Conservation (phyloP, 805 yeast species). For the Yamadazyma paraphyllophila region DNA sequence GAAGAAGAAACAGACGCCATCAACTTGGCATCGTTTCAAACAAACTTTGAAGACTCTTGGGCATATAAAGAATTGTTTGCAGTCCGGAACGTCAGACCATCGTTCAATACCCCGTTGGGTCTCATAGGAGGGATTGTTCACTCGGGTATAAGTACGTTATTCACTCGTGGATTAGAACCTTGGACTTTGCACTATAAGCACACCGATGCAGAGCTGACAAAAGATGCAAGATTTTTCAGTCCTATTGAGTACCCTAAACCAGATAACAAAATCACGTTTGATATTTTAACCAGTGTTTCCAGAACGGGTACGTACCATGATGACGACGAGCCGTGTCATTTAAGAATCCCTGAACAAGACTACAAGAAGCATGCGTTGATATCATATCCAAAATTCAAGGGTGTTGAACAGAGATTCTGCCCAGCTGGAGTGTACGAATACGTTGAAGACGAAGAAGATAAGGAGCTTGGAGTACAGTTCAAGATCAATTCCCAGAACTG, state of each 20-base stretch:
- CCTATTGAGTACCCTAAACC: conserved; percentile 94
- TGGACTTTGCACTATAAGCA: conserved; percentile 76
- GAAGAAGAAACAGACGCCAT: conserved; percentile 31
- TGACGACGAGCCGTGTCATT: conserved; percentile 89
- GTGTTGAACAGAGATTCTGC: conserved; percentile 89
- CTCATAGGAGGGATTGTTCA: conserved; percentile 76
- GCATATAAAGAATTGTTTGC: conserved; percentile 76
- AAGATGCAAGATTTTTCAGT: conserved; percentile 59
- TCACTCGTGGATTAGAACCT: conserved; percentile 78
- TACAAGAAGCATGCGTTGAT: conserved; percentile 61
- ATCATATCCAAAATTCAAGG: conserved; percentile 75
- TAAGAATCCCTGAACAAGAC: conserved; percentile 63
- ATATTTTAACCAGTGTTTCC: conserved; percentile 88
- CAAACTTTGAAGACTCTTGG: conserved; percentile 75
- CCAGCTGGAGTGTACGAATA: conserved; percentile 99
- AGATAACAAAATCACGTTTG: conserved; percentile 90
- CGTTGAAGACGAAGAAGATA: conserved; percentile 54
- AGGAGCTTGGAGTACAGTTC: conserved; percentile 68
- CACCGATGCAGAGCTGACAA: conserved; percentile 73
- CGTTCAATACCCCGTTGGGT: conserved; percentile 77
- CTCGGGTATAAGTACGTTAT: conserved; percentile 78
- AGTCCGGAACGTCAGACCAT: conserved; percentile 90
- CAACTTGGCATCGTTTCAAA: conserved; percentile 59
- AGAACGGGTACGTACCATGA: conserved; percentile 96
- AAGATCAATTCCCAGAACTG: conserved; percentile 96